Evolutionary conservation across 2,329 filamentous ascomycete genomes (phyloP).

Genomic region (Coniella vitis): DNA sequence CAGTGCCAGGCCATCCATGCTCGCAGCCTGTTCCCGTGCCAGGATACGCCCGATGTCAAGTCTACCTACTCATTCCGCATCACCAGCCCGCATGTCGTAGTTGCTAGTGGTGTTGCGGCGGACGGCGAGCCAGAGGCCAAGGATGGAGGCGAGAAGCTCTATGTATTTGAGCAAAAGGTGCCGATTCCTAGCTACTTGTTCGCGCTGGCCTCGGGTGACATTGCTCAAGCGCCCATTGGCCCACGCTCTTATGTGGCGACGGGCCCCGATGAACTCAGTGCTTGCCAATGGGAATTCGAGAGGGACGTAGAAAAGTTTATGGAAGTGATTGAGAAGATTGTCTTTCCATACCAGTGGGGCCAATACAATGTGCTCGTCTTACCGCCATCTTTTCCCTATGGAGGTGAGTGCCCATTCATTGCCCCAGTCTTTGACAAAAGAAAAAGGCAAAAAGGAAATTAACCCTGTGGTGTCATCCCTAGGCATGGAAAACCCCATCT

Average conservation of each 20-base stretch:
- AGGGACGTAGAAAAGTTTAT: constrained; percentile 89
- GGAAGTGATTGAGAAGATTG: constrained; percentile 69
- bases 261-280: constrained; percentile 78
- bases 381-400: constrained; percentile 85
- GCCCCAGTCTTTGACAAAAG: too few species aligned
- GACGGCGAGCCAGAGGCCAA: constrained; percentile 38
- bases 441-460: constrained; percentile 6
- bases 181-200: constrained; percentile 94
- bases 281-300: constrained; percentile 86
- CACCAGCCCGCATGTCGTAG: constrained; percentile 78
- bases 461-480: constrained; percentile 17
- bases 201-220: constrained; percentile 81
- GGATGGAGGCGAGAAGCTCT: constrained; percentile 56
- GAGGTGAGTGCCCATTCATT: constrained; percentile 48
- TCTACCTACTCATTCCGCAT: constrained; percentile 90
- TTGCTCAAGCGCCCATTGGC: constrained; percentile 79
- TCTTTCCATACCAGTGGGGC: constrained; percentile 89
- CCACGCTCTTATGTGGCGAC: constrained; percentile 79
- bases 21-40: constrained; percentile 88
- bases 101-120: constrained; percentile 73
- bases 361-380: constrained; percentile 91
- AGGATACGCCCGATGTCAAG: constrained; percentile 96
- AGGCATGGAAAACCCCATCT: constrained; percentile 88
- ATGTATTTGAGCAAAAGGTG: constrained; percentile 82
- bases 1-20: constrained; percentile 97